Percentiles rank a stretch among this genome's conserved stretches.
Evolutionary conservation across 768 basidiomycete species (phyloP).

Genomic region (Fomitopsis serialis): DNA sequence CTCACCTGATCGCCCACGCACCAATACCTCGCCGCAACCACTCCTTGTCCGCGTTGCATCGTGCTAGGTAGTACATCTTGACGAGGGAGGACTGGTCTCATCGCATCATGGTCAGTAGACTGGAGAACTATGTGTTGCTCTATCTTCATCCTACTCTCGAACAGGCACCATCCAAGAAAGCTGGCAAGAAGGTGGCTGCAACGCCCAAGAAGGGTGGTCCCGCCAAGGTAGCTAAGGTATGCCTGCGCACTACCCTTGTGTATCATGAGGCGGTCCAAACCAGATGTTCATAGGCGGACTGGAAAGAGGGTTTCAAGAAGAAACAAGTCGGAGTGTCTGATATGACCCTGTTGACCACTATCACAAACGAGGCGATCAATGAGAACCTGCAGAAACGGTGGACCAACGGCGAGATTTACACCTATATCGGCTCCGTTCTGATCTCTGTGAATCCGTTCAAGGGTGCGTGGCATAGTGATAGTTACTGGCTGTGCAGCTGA

Average conservation of each 20-base stretch:
- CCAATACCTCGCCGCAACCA: constrained; percentile 1
- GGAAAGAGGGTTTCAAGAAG: constrained; percentile 99
- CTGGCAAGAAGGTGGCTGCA: constrained; percentile 72
- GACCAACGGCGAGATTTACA: constrained; percentile 95
- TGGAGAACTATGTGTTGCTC: constrained; percentile 5
- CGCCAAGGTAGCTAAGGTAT: constrained; percentile 74
- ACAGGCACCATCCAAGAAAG: constrained; percentile 86
- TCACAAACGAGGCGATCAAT: constrained; percentile 97
- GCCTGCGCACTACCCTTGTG: background rate
- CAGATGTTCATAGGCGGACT: constrained; percentile 75
- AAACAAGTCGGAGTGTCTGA: constrained; percentile 97
- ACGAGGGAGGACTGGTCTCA: background rate
- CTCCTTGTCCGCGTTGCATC: constrained; percentile 10
- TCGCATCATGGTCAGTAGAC: constrained; percentile 14
- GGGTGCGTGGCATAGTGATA: constrained; percentile 41
- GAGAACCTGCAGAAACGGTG: constrained; percentile 97
- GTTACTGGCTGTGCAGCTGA: background rate
- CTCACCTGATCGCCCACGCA: too few species aligned
- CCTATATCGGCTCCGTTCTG: constrained; percentile 96
- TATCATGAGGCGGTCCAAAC: background rate
- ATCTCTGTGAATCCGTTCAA: constrained; percentile 99
- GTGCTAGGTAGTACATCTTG: background rate
- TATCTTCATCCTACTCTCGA: constrained; percentile 10
- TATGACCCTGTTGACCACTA: constrained; percentile 96
- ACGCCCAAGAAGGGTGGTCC: constrained; percentile 56